Percentiles rank a stretch among this genome's conserved stretches.
Evolutionary conservation across 2,329 filamentous ascomycete species (phyloP).

Genomic region (Botryotinia narcissicola): DNA sequence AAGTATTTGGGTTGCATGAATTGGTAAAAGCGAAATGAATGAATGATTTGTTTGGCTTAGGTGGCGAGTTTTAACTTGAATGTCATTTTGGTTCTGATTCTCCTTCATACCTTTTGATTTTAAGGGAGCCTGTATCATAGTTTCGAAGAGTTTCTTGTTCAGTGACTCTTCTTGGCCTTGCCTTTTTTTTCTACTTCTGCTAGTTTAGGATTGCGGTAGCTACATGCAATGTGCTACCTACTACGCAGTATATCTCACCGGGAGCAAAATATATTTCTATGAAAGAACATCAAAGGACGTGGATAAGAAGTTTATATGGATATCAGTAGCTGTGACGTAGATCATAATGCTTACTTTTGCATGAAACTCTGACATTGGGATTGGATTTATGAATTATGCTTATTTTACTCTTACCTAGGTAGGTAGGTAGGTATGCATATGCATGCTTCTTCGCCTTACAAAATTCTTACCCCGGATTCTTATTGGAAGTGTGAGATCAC

Average conservation of each 20-base stretch:
- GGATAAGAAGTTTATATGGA: not conserved
- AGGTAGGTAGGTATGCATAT: not conserved
- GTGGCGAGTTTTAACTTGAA: constrained; percentile 21
- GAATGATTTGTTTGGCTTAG: constrained; percentile 26
- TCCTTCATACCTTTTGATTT: constrained; percentile 6
- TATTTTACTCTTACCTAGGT: not conserved
- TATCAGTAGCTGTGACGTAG: not conserved
- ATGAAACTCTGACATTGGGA: not conserved
- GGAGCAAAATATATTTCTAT: not conserved
- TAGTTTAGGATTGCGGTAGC: not conserved
- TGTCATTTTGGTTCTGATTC: constrained; percentile 12
- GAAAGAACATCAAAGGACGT: not conserved
- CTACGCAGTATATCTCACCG: not conserved
- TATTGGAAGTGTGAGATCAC: not conserved
- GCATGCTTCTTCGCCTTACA: not conserved
- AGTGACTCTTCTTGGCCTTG: constrained; percentile 3
- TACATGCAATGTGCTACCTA: not conserved
- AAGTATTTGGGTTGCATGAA: constrained; percentile 37
- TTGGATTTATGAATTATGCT: not conserved
- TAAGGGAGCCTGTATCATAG: constrained; percentile 13
- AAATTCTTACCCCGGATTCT: not conserved
- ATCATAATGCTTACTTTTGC: not conserved
- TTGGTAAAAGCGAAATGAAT: constrained; percentile 34
- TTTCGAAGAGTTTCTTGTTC: constrained; percentile 1
- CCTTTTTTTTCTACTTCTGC: not conserved